Evolutionary conservation across 1,139 yeast species (phyloP), one percentile per base, ranked within the genome.

Genomic region (Magnusiomyces paraingens): DNA sequence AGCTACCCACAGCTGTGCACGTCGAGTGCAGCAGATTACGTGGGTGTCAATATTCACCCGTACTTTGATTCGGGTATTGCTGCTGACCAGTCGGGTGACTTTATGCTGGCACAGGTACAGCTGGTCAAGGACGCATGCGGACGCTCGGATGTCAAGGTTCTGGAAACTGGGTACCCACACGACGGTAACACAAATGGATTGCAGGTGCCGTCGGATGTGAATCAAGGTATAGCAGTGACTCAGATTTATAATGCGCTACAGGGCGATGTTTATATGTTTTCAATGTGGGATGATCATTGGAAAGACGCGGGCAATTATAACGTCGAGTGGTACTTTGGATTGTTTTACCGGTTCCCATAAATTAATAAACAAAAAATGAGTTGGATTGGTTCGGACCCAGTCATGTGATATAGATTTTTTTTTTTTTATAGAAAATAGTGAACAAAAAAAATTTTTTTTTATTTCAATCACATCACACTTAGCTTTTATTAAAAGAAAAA

Each of bases 91-190:
- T 82, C 96, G 4, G 96, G 96, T 45, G 57, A 74, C 15, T 90
- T 86, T 65, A 81, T 88, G 51, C 71, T 73, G 52, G 78, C 80
- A 29, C 94, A 89, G 71, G 73, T 81, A 57, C 67, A 66, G 29
- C 67, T 81, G 56, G 82, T 82, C 26, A 73, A 77, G 62, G 70
- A 70, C 18, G 72, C 75, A 41, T 71, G 74, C 58, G 56, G 59
- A 44, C 61, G 64, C 51, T 65, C 70, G 59, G 73, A 74, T 55
- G 76, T 79, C 26, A 38, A 38, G 18, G 68, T 76, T 44, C 84
- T 95, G 15, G 97, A 90, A 71, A 88, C 96, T 2, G 97, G 97
- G 42, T 90, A 87, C 68, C 97, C 97, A 59, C 81, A 84, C 59
- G 72, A 75, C 46, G 97, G 97, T 61, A 68, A 68, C 56, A 72